These are phyloP conservation scores for Diaporthe batatas DNA, from an alignment of 2,329 filamentous ascomycete genomes.

Conservation along the genomic window DNA sequence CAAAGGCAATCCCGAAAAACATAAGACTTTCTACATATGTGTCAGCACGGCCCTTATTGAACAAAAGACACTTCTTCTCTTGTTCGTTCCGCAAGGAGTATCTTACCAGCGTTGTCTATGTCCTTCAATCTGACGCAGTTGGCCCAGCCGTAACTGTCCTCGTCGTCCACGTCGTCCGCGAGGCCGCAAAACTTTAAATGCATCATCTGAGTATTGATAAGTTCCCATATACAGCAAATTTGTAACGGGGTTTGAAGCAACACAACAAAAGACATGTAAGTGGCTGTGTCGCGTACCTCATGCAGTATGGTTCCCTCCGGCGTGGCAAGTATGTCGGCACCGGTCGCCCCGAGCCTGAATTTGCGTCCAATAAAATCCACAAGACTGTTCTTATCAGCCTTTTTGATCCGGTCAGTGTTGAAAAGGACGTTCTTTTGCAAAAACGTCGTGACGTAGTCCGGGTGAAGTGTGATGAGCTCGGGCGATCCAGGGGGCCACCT, in stretches of 20 bases:
- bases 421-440: not conserved
- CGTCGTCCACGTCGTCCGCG: not conserved
- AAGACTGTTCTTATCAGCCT: slow-evolving; percentile 18
- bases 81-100: slow-evolving; percentile 1
- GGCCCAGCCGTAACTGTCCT: not conserved
- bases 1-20: slow-evolving; percentile 21
- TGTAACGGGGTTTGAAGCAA: not conserved
- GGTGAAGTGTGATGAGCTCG: slow-evolving; percentile 10
- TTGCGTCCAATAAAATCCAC: slow-evolving; percentile 9
- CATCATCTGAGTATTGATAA: slow-evolving; percentile 7
- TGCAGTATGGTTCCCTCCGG: slow-evolving; percentile 1
- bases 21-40: slow-evolving; percentile 14
- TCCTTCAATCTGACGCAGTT: slow-evolving; percentile 4
- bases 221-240: not conserved
- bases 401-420: slow-evolving; percentile 8
- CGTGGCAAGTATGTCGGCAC: slow-evolving; percentile 10
- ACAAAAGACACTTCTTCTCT: not conserved
- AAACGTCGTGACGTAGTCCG: not conserved
- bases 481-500: slow-evolving; percentile 12
- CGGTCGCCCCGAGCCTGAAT: not conserved
- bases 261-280: slow-evolving; percentile 10
- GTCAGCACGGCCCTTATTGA: slow-evolving; percentile 2
- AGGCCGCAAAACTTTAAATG: slow-evolving; percentile 22
- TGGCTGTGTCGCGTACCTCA: slow-evolving; percentile 12
- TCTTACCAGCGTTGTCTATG: slow-evolving; percentile 21